phyloP scores from a whole-genome alignment of 768 basidiomycete genomes.

The Exidia glandulosa region DNA sequence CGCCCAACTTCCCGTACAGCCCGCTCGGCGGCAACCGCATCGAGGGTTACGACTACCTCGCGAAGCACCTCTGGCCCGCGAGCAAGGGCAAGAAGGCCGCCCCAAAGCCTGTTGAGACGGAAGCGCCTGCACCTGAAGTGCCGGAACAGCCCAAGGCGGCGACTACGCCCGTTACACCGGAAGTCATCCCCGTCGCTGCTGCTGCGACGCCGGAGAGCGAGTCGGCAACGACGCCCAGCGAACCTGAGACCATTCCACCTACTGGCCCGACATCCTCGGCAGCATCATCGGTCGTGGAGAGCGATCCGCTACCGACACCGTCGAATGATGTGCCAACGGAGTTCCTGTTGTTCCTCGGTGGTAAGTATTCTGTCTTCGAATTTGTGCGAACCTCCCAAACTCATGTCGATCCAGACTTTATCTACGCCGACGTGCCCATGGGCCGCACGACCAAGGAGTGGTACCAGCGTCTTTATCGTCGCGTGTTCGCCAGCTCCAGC shows the following conservation, averaged over 20 bases:
- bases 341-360: conserved; percentile 57
- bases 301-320: conserved; percentile 6
- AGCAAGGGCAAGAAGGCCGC: background rate
- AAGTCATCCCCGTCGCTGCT: background rate
- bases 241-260: background rate
- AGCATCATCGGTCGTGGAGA: background rate
- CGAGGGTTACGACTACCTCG: conserved; percentile 54
- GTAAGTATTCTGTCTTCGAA: background rate
- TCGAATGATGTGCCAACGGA: conserved; percentile 25
- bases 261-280: background rate
- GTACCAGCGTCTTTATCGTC: conserved; percentile 56
- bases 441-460: conserved; percentile 35
- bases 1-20: conserved; percentile 63
- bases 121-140: background rate
- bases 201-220: background rate
- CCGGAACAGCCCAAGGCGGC: background rate
- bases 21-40: conserved; percentile 43
- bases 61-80: conserved; percentile 36
- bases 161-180: background rate
- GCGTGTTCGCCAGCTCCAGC: conserved; percentile 53
- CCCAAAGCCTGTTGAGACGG: background rate
- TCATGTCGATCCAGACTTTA: conserved; percentile 42
- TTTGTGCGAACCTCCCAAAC: background rate
- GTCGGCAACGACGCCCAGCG: background rate
- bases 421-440: conserved; percentile 62